Evolutionary conservation across 257 asterid genomes (phyloP).

Genomic region (Solanum sitiens): DNA sequence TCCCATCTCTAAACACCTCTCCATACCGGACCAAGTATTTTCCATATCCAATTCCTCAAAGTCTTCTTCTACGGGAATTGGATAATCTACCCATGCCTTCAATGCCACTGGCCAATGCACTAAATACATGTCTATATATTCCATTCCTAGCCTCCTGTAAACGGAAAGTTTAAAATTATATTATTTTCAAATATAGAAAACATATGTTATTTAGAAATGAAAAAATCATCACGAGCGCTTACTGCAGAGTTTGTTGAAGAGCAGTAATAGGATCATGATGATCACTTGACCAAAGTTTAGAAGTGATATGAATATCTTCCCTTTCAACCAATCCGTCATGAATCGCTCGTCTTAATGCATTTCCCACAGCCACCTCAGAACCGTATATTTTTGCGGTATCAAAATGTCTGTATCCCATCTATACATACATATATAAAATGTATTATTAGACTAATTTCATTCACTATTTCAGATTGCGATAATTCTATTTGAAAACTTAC

Average conservation of each 20-base stretch:
- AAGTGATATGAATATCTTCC: slow-evolving; percentile 49
- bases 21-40: slow-evolving; percentile 73
- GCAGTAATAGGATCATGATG: slow-evolving; percentile 81
- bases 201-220: no score
- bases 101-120: slow-evolving; percentile 88
- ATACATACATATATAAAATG: not conserved
- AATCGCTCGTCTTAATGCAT: slow-evolving; percentile 44
- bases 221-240: not conserved
- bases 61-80: slow-evolving; percentile 54
- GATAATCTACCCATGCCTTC: slow-evolving; percentile 47
- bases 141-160: slow-evolving; percentile 58
- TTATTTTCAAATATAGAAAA: not conserved
- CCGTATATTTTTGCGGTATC: slow-evolving; percentile 84
- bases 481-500: slow-evolving; percentile 9
- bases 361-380: slow-evolving; percentile 68
- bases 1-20: slow-evolving; percentile 60
- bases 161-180: not conserved
- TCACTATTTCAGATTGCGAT: not conserved
- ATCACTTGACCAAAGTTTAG: slow-evolving; percentile 76
- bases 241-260: slow-evolving; percentile 54
- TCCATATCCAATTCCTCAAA: slow-evolving; percentile 45
- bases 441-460: not conserved
- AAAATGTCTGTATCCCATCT: slow-evolving; percentile 75
- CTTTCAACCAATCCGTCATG: slow-evolving; percentile 30
- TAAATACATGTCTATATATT: slow-evolving; percentile 69